Conservation (phyloP, 2,329 filamentous ascomycete genomes). For the Calonectria crousiana region DNA sequence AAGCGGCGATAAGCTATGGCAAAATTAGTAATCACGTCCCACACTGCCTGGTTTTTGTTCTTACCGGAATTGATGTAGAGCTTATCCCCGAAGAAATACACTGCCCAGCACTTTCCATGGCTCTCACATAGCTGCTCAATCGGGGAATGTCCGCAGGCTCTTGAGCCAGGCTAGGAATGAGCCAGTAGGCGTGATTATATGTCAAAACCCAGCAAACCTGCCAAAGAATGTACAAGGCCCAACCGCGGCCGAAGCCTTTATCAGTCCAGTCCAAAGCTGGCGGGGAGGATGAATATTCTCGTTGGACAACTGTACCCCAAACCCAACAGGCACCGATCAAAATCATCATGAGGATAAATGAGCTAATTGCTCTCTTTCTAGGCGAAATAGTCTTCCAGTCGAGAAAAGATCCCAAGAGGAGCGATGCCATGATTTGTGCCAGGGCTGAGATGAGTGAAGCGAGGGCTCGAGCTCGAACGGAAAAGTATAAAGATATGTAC, state of each 20-base stretch:
- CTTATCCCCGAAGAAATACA: conserved; percentile 23
- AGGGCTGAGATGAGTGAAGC: conserved; percentile 20
- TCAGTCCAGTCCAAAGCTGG: conserved; percentile 46
- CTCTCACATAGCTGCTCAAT: conserved; percentile 10
- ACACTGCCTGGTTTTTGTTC: neutral
- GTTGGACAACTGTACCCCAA: conserved; percentile 46
- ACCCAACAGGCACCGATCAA: conserved; percentile 45
- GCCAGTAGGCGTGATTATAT: conserved; percentile 51
- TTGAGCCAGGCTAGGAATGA: conserved; percentile 37
- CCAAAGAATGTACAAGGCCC: conserved; percentile 49
- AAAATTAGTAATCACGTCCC: neutral
- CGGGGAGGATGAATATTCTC: conserved; percentile 39
- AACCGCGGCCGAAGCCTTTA: conserved; percentile 36
- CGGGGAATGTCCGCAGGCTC: conserved; percentile 11
- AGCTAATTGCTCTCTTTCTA: neutral
- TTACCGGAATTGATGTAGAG: conserved; percentile 17
- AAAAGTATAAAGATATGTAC: conserved; percentile 26
- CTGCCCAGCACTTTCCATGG: conserved; percentile 19
- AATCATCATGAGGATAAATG: conserved; percentile 26
- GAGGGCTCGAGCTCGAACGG: conserved; percentile 21
- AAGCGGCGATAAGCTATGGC: conserved; percentile 8
- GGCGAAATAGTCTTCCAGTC: conserved; percentile 3
- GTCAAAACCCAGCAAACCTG: conserved; percentile 47
- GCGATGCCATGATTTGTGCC: conserved; percentile 11
- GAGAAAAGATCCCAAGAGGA: conserved; percentile 3